Evolutionary conservation across 306 rosid species (phyloP).

Genomic region (Gillenia trifoliata): DNA sequence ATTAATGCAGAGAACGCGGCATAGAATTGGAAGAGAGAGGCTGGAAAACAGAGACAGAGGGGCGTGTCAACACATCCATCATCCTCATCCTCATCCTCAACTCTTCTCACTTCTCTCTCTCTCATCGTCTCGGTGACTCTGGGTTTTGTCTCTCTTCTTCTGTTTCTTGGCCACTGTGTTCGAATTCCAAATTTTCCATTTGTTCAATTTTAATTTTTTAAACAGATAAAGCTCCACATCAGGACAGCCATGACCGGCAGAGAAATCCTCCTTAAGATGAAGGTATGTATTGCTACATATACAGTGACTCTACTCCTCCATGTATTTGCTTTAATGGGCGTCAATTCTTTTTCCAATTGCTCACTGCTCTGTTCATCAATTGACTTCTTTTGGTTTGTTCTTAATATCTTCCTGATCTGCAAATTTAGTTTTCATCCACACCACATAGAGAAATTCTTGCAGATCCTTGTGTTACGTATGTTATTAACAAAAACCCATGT

Average conservation of each 20-base stretch:
- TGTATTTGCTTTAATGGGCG: not conserved
- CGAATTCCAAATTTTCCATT: not conserved
- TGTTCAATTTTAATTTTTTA: not conserved
- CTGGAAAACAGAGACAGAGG: not conserved
- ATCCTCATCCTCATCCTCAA: slow-evolving; percentile 34
- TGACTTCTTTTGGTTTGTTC: not conserved
- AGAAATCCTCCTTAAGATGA: slow-evolving; percentile 77
- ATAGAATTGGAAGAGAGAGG: not conserved
- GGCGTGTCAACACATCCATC: slow-evolving; percentile 42
- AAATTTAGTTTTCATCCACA: not conserved
- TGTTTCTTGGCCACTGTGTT: slow-evolving; percentile 15
- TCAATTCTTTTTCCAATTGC: not conserved
- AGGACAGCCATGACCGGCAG: slow-evolving; percentile 50
- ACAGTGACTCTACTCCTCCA: not conserved
- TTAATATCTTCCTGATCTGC: not conserved
- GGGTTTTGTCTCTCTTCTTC: not conserved
- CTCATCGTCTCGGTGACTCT: not conserved
- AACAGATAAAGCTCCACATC: slow-evolving; percentile 4
- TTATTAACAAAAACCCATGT: not conserved
- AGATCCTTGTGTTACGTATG: not conserved
- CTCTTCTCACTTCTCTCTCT: slow-evolving; percentile 20
- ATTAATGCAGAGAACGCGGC: slow-evolving; percentile 36
- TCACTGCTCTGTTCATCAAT: not conserved
- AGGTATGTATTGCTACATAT: slow-evolving; percentile 35
- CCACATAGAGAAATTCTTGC: not conserved